phyloP scores from a whole-genome alignment of 805 yeast genomes.

The Ogataea haglerorum region DNA sequence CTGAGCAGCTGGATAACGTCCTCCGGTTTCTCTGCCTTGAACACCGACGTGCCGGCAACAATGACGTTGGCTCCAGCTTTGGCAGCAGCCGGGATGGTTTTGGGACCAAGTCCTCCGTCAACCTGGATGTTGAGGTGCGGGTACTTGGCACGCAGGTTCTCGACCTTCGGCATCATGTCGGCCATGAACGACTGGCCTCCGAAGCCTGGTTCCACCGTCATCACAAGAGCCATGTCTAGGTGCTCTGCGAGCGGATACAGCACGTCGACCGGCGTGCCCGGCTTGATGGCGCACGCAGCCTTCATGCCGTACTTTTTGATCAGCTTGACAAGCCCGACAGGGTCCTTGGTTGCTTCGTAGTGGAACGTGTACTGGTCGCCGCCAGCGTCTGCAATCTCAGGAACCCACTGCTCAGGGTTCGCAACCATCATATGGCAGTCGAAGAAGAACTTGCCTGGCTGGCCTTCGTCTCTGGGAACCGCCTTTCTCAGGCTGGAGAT shows the following conservation, averaged over 20 bases:
- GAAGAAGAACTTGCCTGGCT: slow-evolving; percentile 43
- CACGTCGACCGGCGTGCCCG: slow-evolving; percentile 86
- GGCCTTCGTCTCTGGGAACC: slow-evolving; percentile 39
- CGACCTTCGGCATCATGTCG: slow-evolving; percentile 95
- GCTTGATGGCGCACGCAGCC: slow-evolving; percentile 94
- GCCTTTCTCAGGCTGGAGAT: slow-evolving; percentile 21
- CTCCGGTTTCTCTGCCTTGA: slow-evolving; percentile 75
- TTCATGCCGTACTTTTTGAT: slow-evolving; percentile 81
- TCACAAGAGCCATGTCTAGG: slow-evolving; percentile 89
- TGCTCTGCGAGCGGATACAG: slow-evolving; percentile 70
- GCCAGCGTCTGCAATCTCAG: slow-evolving; percentile 87
- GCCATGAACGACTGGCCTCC: slow-evolving; percentile 98
- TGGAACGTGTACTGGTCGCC: slow-evolving; percentile 97
- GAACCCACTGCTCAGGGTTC: slow-evolving; percentile 91
- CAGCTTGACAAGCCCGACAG: slow-evolving; percentile 65
- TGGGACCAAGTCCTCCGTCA: slow-evolving; percentile 94
- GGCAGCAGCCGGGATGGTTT: slow-evolving; percentile 83
- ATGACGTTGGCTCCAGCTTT: slow-evolving; percentile 97
- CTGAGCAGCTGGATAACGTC: slow-evolving; percentile 71
- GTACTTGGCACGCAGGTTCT: slow-evolving; percentile 63
- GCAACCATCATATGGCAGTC: slow-evolving; percentile 99
- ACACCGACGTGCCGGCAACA: slow-evolving; percentile 96
- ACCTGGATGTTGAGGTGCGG: slow-evolving; percentile 90
- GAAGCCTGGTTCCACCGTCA: slow-evolving; percentile 99
- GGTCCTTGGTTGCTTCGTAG: slow-evolving; percentile 85